Base-by-base conservation (phyloP, 108 stramenopile species). In the Asterionellopsis glacialis region DNA sequence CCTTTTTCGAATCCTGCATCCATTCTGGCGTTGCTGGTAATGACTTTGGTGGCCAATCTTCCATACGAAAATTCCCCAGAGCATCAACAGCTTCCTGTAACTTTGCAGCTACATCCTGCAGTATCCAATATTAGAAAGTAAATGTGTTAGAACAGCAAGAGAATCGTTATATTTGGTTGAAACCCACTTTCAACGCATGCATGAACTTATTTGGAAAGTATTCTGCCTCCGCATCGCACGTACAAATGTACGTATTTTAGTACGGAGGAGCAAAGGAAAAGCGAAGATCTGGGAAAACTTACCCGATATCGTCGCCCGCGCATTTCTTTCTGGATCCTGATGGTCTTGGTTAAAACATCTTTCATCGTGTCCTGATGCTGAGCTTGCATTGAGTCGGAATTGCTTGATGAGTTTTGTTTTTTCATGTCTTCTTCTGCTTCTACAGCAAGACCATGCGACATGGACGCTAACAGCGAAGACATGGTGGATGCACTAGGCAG, bases 301-400 rank as follows among this genome's bases (percentile, higher is more conserved):
- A 82, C 81, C 70, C 58, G 59, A 54, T 63, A 75, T 48, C 58
- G 57, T 55, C 77, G 27, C 45, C 74, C 74, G 53, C 74, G 53
- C n/a, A 69, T 39, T 54, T 83, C 81, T 57, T 59, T 62, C 39
- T 79, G 77, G 15, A 83, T 67, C 64, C 79, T 77, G 38, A 59
- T 39, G 14, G 64, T 67, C 41, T 60, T 54, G n/a, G 75, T 69
- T 4, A 76, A 49, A 4, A 82, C 26, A 27, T 23, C 52, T 23
- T 22, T 15, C 4, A 54, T 54, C 5, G 1, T 23, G 5, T 15
- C 52, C 22, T 22, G 52, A 11, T 54, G 52, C 52, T 22, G 22
- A 15, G 21, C 52, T 27, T 27, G 25, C 9, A 5, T 2, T 22
- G 25, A 3, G 1, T 54, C 52, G 3, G 15, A 15, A 26, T 54